These are phyloP conservation scores for Talaromyces atroroseus DNA, from an alignment of 2,329 filamentous ascomycete species.

Conservation along the genomic window DNA sequence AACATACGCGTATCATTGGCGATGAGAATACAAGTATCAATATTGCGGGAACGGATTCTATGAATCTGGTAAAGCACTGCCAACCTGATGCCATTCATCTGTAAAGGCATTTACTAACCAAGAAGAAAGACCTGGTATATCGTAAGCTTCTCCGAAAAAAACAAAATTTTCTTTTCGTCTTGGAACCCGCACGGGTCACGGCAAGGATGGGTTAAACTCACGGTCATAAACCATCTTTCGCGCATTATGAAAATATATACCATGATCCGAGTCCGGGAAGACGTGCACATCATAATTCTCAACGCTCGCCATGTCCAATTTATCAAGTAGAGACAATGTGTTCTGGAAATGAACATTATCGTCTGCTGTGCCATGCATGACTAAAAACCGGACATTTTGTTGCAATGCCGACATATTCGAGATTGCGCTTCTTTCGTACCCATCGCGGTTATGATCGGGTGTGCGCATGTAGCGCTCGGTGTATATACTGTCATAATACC, in stretches of 20 bases:
- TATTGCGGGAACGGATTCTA: background rate
- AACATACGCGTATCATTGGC: background rate
- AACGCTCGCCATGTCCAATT: conserved; percentile 71
- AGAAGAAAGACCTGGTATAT: conserved; percentile 8
- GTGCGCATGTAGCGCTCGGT: conserved; percentile 83
- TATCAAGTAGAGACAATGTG: conserved; percentile 79
- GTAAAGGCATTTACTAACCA: conserved; percentile 13
- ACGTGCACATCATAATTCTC: conserved; percentile 96
- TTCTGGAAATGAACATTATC: conserved; percentile 99
- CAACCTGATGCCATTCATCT: conserved; percentile 13
- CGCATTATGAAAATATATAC: conserved; percentile 91
- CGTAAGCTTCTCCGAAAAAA: background rate
- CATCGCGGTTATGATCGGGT: conserved; percentile 70
- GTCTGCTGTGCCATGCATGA: conserved; percentile 96
- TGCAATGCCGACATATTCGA: conserved; percentile 67
- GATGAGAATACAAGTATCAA: background rate
- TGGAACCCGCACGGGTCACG: too few relatives aligned
- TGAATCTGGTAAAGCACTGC: background rate
- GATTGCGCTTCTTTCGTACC: conserved; percentile 72
- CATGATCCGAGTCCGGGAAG: conserved; percentile 93
- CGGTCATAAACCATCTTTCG: conserved; percentile 89
- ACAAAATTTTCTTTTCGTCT: background rate
- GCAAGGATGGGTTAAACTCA: conserved; percentile 46
- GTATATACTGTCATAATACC: conserved; percentile 29
- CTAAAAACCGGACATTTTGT: conserved; percentile 75